Evolutionary conservation across 1,284 basidiomycete species (phyloP), one percentile per base, ranked within the genome.

Genomic region (Mycena sp.): DNA sequence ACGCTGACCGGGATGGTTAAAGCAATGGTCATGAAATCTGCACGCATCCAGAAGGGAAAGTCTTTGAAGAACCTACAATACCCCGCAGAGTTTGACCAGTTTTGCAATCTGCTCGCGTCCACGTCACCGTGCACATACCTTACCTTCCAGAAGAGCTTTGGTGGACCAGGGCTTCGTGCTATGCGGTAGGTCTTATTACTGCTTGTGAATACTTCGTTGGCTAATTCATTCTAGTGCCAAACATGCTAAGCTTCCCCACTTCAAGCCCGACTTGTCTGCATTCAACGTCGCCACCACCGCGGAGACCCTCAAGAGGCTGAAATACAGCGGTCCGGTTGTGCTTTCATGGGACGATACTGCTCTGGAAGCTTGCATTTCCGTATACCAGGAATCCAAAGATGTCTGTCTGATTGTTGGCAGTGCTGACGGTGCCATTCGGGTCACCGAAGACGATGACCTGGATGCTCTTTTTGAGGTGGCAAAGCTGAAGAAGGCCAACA

Each of bases 281-380:
- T 16, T 46, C 23, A 70, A 61, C n/a, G 46, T 70, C 17, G 29
- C 28, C 1, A 32, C 38, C 11, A 68, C 65, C 0, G 29, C 41
- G 0, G 43, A 51, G 0, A 41, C 44, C 12, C 19, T 72, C 6
- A n/a, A 50, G 12, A 51, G 45, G 9, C 59, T 70, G 3, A 29
- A 65, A 5, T 72, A 67, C 46, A 9, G 19, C 0, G 69, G 69
- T 1, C 70, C 68, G 0, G 2, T 68, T 25, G 63, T 46, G 14
- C 58, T 73, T 3, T 61, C 65, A 0, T 73, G 68, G 61, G 71
- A 70, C 32, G 71, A 72, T 51, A 67, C 70, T 0, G 58, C 69
- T 12, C 64, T 75, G 1, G 55, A 70, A 25, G 35, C 65, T 11
- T 57, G 56, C n/a, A n/a, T n/a, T n/a, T n/a, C n/a, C n/a, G n/a